phyloP scores from a whole-genome alignment of 805 yeast species.

The Brettanomyces custersianus region DNA sequence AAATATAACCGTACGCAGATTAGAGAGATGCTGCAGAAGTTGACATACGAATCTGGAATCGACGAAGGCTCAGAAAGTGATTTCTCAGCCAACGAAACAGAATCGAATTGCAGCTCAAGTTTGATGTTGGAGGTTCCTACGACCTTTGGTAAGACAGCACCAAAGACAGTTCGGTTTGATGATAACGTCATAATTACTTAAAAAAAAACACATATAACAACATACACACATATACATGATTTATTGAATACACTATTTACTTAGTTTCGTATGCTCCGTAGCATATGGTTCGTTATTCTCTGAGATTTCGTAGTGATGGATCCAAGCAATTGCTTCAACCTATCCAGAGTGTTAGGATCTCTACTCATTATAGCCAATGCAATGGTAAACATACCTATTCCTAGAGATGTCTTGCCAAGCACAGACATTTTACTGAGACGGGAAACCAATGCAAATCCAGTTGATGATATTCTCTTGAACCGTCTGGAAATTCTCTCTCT shows the following conservation, averaged over 20 bases:
- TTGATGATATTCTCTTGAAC: background rate
- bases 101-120: background rate
- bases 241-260: no score
- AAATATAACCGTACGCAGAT: slow-evolving; percentile 25
- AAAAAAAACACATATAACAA: no score
- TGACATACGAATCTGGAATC: slow-evolving; percentile 12
- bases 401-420: slow-evolving; percentile 1
- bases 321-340: no score
- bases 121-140: slow-evolving; percentile 14
- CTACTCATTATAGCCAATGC: background rate
- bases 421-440: background rate
- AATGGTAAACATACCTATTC: slow-evolving; percentile 3
- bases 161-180: slow-evolving; percentile 25
- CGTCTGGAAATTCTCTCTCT: background rate
- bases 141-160: slow-evolving; percentile 15
- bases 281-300: no score
- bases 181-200: slow-evolving; percentile 10
- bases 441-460: background rate
- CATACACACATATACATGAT: no score
- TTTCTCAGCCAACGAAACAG: background rate
- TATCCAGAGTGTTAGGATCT: no score
- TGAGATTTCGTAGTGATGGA: no score
- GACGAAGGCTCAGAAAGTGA: slow-evolving; percentile 10
- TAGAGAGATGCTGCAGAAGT: slow-evolving; percentile 22
- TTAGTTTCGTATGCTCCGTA: no score